Evolutionary conservation across 1,284 basidiomycete species (phyloP), one percentile per base, ranked within the genome.

Genomic region (Ceratobasidium sp.): DNA sequence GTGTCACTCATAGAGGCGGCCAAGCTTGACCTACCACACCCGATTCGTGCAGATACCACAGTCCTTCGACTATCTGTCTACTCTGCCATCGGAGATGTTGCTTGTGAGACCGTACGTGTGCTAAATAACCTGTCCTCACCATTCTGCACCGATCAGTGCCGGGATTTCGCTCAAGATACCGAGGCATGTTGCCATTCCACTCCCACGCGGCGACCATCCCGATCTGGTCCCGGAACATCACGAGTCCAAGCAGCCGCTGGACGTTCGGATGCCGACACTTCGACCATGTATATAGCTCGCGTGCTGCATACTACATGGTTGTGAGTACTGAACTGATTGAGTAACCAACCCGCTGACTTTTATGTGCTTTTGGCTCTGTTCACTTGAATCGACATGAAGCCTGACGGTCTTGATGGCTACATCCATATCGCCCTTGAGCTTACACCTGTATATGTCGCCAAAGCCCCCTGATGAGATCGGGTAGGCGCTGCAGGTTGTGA

Each of bases 141-240:
- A 69, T 15, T n/a, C 3, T 18, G 28, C 18, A 18, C 9, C 67
- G 67, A 15, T 69, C 49, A 20, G 46, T 49, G 28, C 55, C 26
- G 6, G 67, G 67, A 20, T 55, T 46, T 20, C 10, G 15, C 20
- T 39, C 15, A 9, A 69, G 20, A 20, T 69, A 69, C 2, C 10
- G 4, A 15, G 23, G 15, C 28, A 69, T 4, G 33, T 69, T 40
- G 1, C 67, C 67, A 28, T 69, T 51, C 20, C 3, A 3, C 28
- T 46, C 46, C 67, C 67, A 69, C 6, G 2, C 13, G 1, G 67
- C 53, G 2, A 69, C 67, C 67, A 55, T 69, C n/a, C 49, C 46
- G 12, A 69, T 69, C 12, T 69, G 51, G 2, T n/a, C 67, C 28
- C 67, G 67, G n/a, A 69, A 69, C 28, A 33, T 12, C 3, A 55